Evolutionary conservation across 306 rosid genomes (phyloP), one percentile per base, ranked within the genome.

Genomic region (Prinsepia uniflora): DNA sequence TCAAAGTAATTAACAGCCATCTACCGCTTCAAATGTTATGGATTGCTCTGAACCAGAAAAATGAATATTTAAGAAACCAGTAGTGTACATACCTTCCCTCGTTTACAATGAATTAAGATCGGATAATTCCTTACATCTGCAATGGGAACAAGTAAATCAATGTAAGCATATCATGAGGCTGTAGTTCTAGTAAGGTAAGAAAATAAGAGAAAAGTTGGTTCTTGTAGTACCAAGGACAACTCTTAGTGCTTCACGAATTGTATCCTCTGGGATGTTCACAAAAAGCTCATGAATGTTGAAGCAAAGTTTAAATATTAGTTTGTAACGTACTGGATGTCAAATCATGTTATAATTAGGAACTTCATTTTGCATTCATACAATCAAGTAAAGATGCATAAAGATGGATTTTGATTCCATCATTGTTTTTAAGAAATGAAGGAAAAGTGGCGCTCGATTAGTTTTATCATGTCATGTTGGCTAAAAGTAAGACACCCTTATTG

Each of bases 111-210:
- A 75, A 95, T 91, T 71, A 95, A 84, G 73, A 91, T 72, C 1
- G 99, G 99, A 81, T 91, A 97, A 84, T 95, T 95, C 85, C 84
- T 95, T 44, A 77, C 86, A 79, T 91, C 99, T 95, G 88, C 83
- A 80, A 57, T 69, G 72, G 56, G 64, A 44, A 74, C 61, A 72
- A 65, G 18, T 59, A 75, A 72, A 68, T 57, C 50, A 82, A 36
- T 52, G 39, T 39, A 61, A 56, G 75, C 65, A 78, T 65, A 42
- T 70, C 59, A 18, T n/a, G 45, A 15, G 39, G 47, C 54, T 48
- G 54, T 45, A 63, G 49, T 41, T 49, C 19, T 8, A 75, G 42
- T 11, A 41, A 42, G 53, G 75, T 46, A 24, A 57, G 70, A 45
- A 58, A 49, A 19, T 24, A 63, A 72, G 65, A 9, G 46, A 22